Evolutionary conservation across 257 asterid genomes (phyloP), one percentile per base, ranked within the genome.

Genomic region (Salvia hispanica): DNA sequence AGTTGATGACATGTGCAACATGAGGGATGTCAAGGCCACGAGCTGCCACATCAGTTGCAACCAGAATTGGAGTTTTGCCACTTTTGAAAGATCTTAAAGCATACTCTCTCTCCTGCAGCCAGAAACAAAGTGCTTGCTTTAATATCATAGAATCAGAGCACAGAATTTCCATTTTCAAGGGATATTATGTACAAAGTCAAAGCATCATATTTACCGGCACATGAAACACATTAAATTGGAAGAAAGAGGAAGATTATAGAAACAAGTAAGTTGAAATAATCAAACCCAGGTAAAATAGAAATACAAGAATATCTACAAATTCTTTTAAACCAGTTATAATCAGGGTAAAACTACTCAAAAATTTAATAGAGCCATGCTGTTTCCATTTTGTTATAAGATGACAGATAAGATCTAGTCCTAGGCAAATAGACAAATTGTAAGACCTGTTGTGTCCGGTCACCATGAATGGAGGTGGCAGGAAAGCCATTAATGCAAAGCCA

Each of bases 1-100:
- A 92, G 82, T 92, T 92, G 73, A 92, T 85, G 36, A 92, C 98
- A 58, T 92, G 98, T 9, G 95, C 90, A 16, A 92, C 98, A 58
- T 92, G 96, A 6, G 98, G 98, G 69, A 92, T 92, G 77, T 92
- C 98, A 12, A 92, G 96, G 58, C 98, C 98, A 70, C 98, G 98
- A 18, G 98, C 98, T 14, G 98, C 98, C 56, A 92, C 98, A 40
- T 92, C 98, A 1, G 96, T 92, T 34, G 98, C 98, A 12, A 92
- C 98, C 67, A 92, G 76, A 55, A 92, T 92, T 15, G 98, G 98
- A 7, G 98, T 80, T 58, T 80, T 76, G 33, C 98, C 96, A 43
- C 81, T 86, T 80, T 87, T 89, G 75, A 92, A 92, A n/a, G 98
- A 89, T 81, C 95, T 87, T 71, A 92, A 73, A 8, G 98, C 98